Evolutionary conservation across 306 rosid genomes (phyloP), one percentile per base, ranked within the genome.

Genomic region (Parietaria judaica): DNA sequence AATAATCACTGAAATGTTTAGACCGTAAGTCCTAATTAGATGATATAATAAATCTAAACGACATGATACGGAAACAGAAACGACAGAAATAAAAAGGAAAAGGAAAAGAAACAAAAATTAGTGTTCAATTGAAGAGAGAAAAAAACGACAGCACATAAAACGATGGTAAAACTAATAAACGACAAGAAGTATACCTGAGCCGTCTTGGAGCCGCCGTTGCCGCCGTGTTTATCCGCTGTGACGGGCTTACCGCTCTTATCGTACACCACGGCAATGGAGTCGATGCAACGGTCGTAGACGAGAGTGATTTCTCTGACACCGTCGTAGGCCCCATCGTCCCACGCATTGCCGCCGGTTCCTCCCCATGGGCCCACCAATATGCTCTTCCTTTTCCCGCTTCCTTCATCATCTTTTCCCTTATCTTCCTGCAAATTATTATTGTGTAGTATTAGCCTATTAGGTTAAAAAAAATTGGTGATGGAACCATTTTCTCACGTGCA

Each of bases 311-410:
- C 83, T 60, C 84, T 82, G 43, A 87, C 75, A 14, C 86, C 86
- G 37, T 59, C 51, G 70, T 77, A 81, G 67, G 47, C 36, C 11
- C 95, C 88, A 63, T 84, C 91, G 36, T 84, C 91, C 95, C 88
- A 84, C 62, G 45, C 63, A 44, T 17, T 70, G 49, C 92, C 95
- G 0, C 88, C 91, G 10, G 72, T 74, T 39, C 92, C 92, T 67
- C 88, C 88, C 90, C 88, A 81, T 56, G 95, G 81, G 59, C 88
- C 87, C 59, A 73, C 64, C 60, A 14, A 4, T 43, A 54, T 66
- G 49, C 72, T 38, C 59, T 57, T 81, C 65, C 16, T 78, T 66
- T 74, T 78, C 79, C 60, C 56, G 41, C 57, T 31, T 44, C 58
- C 56, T 47, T 66, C 74, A 46, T 74, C 75, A 78, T 69, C 45